Conservation (phyloP, 257 asterid genomes). For the Fraxinus cuspidata region DNA sequence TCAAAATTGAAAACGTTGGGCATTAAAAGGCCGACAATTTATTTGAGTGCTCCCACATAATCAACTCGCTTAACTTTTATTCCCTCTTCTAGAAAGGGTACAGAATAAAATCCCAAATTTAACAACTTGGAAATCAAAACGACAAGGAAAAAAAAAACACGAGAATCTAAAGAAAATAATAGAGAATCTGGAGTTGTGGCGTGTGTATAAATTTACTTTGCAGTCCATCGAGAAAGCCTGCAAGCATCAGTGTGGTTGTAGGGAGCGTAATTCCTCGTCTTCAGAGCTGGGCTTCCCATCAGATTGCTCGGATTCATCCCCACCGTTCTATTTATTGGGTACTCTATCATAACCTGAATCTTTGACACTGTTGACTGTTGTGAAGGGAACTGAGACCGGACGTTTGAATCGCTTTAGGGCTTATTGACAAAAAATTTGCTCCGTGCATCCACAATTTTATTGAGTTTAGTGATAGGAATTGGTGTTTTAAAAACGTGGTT, state of each 20-base stretch:
- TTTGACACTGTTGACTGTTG: neutral
- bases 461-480: too few relatives aligned
- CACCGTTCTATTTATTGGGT: constrained; percentile 12
- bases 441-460: too few relatives aligned
- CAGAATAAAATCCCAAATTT: neutral
- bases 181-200: neutral
- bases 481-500: too few relatives aligned
- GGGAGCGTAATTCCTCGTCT: constrained; percentile 45
- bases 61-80: neutral
- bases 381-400: too few relatives aligned
- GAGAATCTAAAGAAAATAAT: neutral
- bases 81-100: neutral
- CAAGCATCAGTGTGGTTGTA: constrained; percentile 69
- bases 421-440: too few relatives aligned
- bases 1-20: neutral
- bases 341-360: constrained; percentile 19
- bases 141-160: neutral
- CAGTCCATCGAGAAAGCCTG: constrained; percentile 67
- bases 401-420: too few relatives aligned
- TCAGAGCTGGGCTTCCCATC: constrained; percentile 48
- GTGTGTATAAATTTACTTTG: constrained; percentile 41
- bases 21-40: neutral
- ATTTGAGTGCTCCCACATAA: too few relatives aligned
- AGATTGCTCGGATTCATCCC: constrained; percentile 41
- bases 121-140: neutral